Evolutionary conservation across 1,284 basidiomycete species (phyloP), one percentile per base, ranked within the genome.

Genomic region (Tausonia pullulans): DNA sequence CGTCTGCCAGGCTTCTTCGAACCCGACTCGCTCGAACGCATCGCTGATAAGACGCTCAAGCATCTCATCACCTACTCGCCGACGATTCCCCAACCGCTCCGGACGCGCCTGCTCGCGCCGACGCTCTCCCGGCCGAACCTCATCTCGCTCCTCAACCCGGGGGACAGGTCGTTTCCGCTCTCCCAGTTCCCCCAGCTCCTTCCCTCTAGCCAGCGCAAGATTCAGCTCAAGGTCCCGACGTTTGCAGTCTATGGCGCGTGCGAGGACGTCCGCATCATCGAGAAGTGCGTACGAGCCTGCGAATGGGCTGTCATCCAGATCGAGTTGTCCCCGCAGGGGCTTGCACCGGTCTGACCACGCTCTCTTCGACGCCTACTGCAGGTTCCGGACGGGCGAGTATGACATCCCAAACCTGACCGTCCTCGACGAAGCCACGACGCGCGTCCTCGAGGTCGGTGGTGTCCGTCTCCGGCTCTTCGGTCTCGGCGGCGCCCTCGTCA

Each of bases 61-160:
- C 96, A 98, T 77, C 84, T 98, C 66, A 87, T 96, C 45, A 90
- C 91, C 81, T 98, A 99, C 78, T 97, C 94, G 14, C 93, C 95
- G n/a, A 85, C 98, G 68, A 89, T 99, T 69, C 82, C 90, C 5
- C 81, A 83, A 41, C 81, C 86, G 0, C 87, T 94, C 70, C 87
- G 94, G 67, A 83, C 83, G 58, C 86, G 89, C 71, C 83, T 97
- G 49, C 83, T 95, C 41, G 78, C 82, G 81, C 89, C 71, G 78
- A 84, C 67, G 82, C 83, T 54, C 79, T 87, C 69, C 48, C 70
- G 72, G n/a, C 58, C 68, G 53, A 72, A 69, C 63, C 70, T 75
- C 66, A 71, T 74, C 70, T 65, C 82, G 81, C 74, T 85, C 85
- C 70, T 84, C 81, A 70, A 71, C 53, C 72, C 82, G 85, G 70